Evolutionary conservation across 192 early-diverging fungal genomes (phyloP), one percentile per base, ranked within the genome.

Genomic region (Coemansia sp.): DNA sequence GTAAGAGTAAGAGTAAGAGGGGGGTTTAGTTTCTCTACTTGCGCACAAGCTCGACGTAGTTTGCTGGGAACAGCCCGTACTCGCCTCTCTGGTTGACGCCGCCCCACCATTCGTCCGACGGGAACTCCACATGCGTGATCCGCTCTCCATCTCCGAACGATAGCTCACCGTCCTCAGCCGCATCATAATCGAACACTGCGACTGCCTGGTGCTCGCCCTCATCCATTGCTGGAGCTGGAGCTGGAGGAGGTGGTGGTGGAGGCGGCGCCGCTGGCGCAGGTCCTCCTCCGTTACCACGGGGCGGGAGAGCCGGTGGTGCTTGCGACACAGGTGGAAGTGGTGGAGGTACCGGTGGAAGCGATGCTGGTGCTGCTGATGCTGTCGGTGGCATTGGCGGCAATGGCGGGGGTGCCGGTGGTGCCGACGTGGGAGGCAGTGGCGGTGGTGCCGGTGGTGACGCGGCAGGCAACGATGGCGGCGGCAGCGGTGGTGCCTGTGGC

Each of bases 51-150:
- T 70, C 61, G 30, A 83, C 81, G 39, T 74, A 71, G 69, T 85
- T 89, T 79, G 88, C 86, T n/a, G 91, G 91, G 84, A 93, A 93
- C 66, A 93, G 63, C 20, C 91, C 91, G 42, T 76, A 64, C 20
- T 76, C 58, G 29, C 89, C 89, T 51, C 66, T 71, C 35, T 66
- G 39, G 31, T 78, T 79, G 37, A 68, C 73, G 34, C 96, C 96
- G 64, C 89, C 86, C 96, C 96, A 98, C 96, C 96, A 98, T 31
- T 94, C 96, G 9, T 92, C 90, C 13, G 86, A 87, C 1, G 90
- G 87, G 70, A 90, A 91, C 63, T 90, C 90, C 62, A 98, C 91
- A 26, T 93, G 70, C 4, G 76, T 82, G 63, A 98, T 94, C 4
- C 71, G 43, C 20, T 94, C 90, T 33, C 88, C 90, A 20, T 89